Base-by-base conservation (phyloP, 2,329 filamentous ascomycete genomes). In the Chrysosporium queenslandicum region DNA sequence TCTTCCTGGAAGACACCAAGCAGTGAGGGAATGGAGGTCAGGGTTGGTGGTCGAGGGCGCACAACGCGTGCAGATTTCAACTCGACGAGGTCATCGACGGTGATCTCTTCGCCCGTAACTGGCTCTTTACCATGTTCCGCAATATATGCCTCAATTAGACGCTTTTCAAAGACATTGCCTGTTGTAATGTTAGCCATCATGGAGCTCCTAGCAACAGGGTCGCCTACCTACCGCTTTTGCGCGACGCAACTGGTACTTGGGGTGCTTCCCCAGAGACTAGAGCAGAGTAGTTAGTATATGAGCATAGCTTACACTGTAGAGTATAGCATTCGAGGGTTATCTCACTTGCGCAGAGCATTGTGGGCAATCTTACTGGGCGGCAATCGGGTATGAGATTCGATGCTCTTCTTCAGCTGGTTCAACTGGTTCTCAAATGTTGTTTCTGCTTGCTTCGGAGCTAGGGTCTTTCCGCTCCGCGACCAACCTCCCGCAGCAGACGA, bases 1-100 rank as follows among this genome's bases (percentile, higher is more conserved):
- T 98, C 92, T 68, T 94, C 94, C 69, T 98, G 92, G 69, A 98
- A 97, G 36, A 90, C 86, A 46, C 87, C 86, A 52, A 98, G 85
- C 52, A 98, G 80, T 16, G 92, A 89, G 20, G 92, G 92, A 65
- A 98, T 95, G 34, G 92, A 98, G 51, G 92, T 97, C 63, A 97
- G 82, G 30, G 88, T 90, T 29, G 92, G 91, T 54, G 92, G 90
- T 64, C 92, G 82, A 47, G 92, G 91, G 61, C 86, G 86, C 56
- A 96, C 87, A 61, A 88, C 79, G 71, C 85, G 83, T 60, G 86
- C 79, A 54, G 87, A 82, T 73, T 92, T 88, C 68, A 98, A 78
- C 58, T 89, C 83, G 63, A 98, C 78, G 55, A 98, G 80, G 68
- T 98, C 92, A 58, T 94, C 87, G 55, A 78, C 69, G 52, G 85